Base-by-base conservation (phyloP, 495 filamentous ascomycete species). In the Tuber melanosporum region DNA sequence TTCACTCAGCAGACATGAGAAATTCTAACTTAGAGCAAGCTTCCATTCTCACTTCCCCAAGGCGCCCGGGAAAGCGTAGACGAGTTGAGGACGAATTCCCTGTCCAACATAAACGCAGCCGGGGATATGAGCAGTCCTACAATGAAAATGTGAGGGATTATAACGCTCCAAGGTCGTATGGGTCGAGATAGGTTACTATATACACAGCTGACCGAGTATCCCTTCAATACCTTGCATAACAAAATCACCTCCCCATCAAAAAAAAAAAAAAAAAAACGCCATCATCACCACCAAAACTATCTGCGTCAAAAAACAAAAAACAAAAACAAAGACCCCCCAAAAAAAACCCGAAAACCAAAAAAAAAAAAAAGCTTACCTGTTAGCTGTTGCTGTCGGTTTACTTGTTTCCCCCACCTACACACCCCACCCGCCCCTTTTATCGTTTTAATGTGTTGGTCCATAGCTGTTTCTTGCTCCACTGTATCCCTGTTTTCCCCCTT, bases 311-410 rank as follows among this genome's bases (percentile, higher is more conserved):
- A 47, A 17, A 17, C 1, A 46, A n/a, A n/a, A 52, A 32, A 32
- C 32, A 1, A 32, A 52, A 49, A 49, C 22, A 49, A 49, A 52
- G n/a, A 46, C 44, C 15, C 44, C 2, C 2, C 39, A 41, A 41
- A 5, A 14, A 1, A 46, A 46, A 15, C 0, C 17, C 0, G 0
- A n/a, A n/a, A n/a, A n/a, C n/a, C n/a, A n/a, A n/a, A n/a, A n/a
- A n/a, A n/a, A n/a, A n/a, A n/a, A n/a, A n/a, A n/a, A n/a, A n/a
- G n/a, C 49, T n/a, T n/a, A 41, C 39, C 22, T 8, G 52, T 32
- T 5, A 26, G n/a, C 3, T 32, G 9, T 32, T 2, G 22, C 10
- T 12, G n/a, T 5, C 12, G 26, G n/a, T 26, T 14, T 26, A 8
- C 5, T 62, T 32, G 52, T 32, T 62, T 62, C 22, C n/a, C 20